phyloP scores from a whole-genome alignment of 441 rosid genomes.

The Codiaeum variegatum region DNA sequence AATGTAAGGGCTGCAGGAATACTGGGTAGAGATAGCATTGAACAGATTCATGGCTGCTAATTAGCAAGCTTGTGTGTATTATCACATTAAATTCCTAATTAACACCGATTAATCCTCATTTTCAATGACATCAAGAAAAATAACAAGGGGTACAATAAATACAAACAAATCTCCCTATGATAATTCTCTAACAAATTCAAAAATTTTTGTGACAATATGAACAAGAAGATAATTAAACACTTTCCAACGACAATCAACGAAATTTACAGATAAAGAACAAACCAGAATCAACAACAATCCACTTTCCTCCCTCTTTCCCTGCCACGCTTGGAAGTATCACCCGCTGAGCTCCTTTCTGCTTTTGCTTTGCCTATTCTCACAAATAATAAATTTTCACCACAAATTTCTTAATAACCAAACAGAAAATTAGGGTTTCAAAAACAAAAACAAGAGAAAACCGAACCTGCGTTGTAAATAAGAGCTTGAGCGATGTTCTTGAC shows the following conservation, averaged over 20 bases:
- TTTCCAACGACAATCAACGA: conserved; percentile 7
- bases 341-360: conserved; percentile 65
- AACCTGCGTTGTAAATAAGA: conserved; percentile 43
- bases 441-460: conserved; percentile 21
- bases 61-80: no score
- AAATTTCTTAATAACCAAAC: background rate
- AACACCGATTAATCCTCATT: no score
- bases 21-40: no score
- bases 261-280: background rate
- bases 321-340: conserved; percentile 60
- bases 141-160: no score
- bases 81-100: no score
- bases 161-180: no score
- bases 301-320: conserved; percentile 73
- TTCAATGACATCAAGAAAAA: no score
- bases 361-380: conserved; percentile 65
- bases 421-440: conserved; percentile 47
- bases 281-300: conserved; percentile 78
- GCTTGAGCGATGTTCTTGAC: conserved; percentile 52
- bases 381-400: background rate
- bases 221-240: no score
- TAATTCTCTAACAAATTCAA: background rate
- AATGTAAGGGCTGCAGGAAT: no score
- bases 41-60: no score
- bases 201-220: background rate